These are phyloP conservation scores for Phoma herbarum DNA, from an alignment of 2,329 filamentous ascomycete genomes.

Conservation along the genomic window DNA sequence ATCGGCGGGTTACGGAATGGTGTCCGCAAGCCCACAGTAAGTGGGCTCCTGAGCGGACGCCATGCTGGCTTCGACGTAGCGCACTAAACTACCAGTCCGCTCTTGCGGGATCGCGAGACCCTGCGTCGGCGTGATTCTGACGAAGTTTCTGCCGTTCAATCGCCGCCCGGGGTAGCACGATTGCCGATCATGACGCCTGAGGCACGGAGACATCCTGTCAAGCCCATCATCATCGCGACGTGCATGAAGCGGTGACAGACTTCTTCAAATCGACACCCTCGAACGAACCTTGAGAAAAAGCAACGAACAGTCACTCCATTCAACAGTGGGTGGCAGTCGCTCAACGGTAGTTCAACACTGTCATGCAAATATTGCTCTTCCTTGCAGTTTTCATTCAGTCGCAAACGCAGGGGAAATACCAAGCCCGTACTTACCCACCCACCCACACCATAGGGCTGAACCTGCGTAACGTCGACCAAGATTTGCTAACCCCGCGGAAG, in stretches of 20 bases:
- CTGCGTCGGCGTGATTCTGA: constrained; percentile 37
- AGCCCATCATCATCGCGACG: constrained; percentile 11
- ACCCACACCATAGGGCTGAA: constrained; percentile 16
- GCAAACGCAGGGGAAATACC: constrained; percentile 1
- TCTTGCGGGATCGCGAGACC: constrained; percentile 32
- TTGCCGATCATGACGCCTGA: constrained; percentile 47
- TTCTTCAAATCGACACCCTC: neutral
- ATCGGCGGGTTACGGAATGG: constrained; percentile 31
- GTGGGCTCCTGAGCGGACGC: constrained; percentile 24
- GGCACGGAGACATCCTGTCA: constrained; percentile 24
- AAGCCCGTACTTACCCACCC: constrained; percentile 9
- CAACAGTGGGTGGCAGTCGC: neutral
- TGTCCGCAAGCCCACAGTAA: constrained; percentile 19
- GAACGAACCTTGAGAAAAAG: neutral
- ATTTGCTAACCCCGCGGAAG: constrained; percentile 6
- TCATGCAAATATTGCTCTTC: constrained; percentile 1
- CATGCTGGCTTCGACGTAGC: constrained; percentile 26
- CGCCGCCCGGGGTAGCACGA: constrained; percentile 22
- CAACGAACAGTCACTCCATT: neutral
- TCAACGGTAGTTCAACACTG: neutral
- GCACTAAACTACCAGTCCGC: constrained; percentile 28
- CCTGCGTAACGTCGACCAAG: constrained; percentile 10
- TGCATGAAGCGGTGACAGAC: neutral
- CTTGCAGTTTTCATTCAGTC: constrained; percentile 2
- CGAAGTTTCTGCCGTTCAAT: constrained; percentile 35